These are phyloP conservation scores for Grammothele lineata DNA, from an alignment of 768 basidiomycete species.

Conservation along the genomic window DNA sequence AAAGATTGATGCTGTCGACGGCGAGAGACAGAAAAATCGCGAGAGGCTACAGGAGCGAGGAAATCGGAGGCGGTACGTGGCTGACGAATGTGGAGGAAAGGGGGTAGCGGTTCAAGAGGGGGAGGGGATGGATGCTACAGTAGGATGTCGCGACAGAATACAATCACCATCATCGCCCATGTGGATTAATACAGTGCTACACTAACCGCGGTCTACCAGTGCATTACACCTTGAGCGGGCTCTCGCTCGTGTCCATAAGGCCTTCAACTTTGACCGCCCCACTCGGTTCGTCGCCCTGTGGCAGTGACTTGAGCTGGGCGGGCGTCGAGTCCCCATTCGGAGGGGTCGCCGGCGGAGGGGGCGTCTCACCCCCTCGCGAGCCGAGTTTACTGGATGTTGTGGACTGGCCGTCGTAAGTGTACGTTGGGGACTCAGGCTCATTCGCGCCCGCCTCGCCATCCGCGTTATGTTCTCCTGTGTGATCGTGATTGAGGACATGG, in stretches of 20 bases:
- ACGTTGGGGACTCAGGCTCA: constrained; percentile 12
- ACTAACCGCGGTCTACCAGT: constrained; percentile 4
- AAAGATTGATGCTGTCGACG: too few species aligned
- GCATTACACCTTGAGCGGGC: constrained; percentile 39
- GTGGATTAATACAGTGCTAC: constrained; percentile 16
- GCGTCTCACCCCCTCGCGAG: constrained; percentile 42
- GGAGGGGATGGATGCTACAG: too few species aligned
- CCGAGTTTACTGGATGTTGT: constrained; percentile 20
- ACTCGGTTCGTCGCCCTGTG: constrained; percentile 51
- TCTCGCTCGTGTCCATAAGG: constrained; percentile 62
- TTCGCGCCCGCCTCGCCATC: constrained; percentile 28
- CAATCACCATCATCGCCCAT: too few species aligned
- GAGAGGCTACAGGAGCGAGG: too few species aligned
- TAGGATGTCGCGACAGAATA: constrained; percentile 13
- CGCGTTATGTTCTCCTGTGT: constrained; percentile 21
- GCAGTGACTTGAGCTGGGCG: constrained; percentile 45
- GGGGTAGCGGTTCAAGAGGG: too few species aligned
- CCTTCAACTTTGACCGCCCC: constrained; percentile 57
- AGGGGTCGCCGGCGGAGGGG: constrained; percentile 39
- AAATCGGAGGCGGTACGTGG: too few species aligned
- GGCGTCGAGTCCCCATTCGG: constrained; percentile 46
- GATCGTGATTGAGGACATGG: constrained; percentile 28
- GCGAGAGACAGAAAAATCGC: too few species aligned
- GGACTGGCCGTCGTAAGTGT: not conserved
- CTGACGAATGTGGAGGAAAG: too few species aligned